These are phyloP conservation scores for Candida awuae DNA, from an alignment of 805 yeast genomes.

Conservation along the genomic window DNA sequence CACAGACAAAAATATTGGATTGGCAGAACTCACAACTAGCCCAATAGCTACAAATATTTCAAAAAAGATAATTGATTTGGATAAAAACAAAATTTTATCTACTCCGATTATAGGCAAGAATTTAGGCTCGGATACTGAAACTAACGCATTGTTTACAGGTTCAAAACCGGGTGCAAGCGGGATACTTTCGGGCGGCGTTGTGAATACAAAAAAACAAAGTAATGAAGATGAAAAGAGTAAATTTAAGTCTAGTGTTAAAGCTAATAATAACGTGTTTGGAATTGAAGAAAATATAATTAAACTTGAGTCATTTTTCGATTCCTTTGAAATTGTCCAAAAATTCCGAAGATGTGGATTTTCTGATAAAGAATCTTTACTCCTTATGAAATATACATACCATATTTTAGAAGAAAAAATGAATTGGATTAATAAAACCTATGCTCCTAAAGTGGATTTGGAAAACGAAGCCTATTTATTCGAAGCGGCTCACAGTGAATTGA, in stretches of 20 bases:
- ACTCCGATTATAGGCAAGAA: too few species aligned
- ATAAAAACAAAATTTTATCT: too few species aligned
- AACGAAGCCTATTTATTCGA: conserved; percentile 84
- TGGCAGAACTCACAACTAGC: too few species aligned
- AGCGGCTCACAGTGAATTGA: conserved; percentile 83
- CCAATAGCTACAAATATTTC: too few species aligned
- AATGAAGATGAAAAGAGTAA: neutral
- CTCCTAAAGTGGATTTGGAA: conserved; percentile 62
- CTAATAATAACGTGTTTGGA: neutral
- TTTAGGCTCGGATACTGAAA: too few species aligned
- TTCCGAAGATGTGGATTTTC: conserved; percentile 52
- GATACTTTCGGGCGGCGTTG: neutral
- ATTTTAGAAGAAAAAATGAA: conserved; percentile 33
- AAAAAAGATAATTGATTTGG: too few species aligned
- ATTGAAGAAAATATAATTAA: conserved; percentile 15
- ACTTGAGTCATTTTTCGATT: conserved; percentile 44
- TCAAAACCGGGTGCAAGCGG: neutral
- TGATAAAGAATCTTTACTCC: conserved; percentile 49
- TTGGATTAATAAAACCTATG: conserved; percentile 39
- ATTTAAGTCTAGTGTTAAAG: neutral
- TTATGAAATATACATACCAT: conserved; percentile 39
- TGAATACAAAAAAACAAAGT: neutral
- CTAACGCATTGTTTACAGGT: neutral
- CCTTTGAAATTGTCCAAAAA: conserved; percentile 50
- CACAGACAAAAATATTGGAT: too few species aligned